phyloP scores from a whole-genome alignment of 2,329 filamentous ascomycete species.

The Botryotinia globosa region DNA sequence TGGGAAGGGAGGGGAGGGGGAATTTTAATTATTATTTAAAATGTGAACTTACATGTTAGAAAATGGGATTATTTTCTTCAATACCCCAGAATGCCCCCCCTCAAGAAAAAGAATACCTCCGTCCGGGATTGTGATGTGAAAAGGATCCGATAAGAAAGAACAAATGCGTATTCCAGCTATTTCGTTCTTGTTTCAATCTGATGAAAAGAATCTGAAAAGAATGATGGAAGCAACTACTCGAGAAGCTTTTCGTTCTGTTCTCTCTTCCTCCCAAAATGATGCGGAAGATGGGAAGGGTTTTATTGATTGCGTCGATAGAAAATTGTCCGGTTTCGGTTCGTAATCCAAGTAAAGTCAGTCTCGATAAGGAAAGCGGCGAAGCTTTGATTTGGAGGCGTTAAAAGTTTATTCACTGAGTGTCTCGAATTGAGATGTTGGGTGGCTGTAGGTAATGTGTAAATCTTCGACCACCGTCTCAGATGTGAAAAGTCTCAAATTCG shows the following conservation, averaged over 20 bases:
- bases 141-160: background rate
- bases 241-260: background rate
- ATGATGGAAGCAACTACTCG: background rate
- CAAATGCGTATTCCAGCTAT: conserved; percentile 12
- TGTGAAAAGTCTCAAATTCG: conserved; percentile 30
- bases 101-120: background rate
- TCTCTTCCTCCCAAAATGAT: background rate
- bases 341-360: conserved; percentile 36
- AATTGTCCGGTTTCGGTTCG: conserved; percentile 30
- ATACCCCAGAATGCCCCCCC: conserved; percentile 3
- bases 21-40: no score
- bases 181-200: background rate
- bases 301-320: conserved; percentile 12
- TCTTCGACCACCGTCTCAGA: conserved; percentile 27
- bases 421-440: conserved; percentile 19
- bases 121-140: background rate
- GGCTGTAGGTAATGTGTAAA: background rate
- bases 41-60: background rate
- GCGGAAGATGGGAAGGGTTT: conserved; percentile 5
- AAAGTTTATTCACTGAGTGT: background rate
- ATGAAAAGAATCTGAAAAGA: no score
- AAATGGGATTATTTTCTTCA: conserved; percentile 1
- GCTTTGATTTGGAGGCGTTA: background rate
- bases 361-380: conserved; percentile 23
- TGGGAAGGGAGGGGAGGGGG: background rate